phyloP scores from a whole-genome alignment of 371 early-diverging fungal species.

The Batkoa obscura region DNA sequence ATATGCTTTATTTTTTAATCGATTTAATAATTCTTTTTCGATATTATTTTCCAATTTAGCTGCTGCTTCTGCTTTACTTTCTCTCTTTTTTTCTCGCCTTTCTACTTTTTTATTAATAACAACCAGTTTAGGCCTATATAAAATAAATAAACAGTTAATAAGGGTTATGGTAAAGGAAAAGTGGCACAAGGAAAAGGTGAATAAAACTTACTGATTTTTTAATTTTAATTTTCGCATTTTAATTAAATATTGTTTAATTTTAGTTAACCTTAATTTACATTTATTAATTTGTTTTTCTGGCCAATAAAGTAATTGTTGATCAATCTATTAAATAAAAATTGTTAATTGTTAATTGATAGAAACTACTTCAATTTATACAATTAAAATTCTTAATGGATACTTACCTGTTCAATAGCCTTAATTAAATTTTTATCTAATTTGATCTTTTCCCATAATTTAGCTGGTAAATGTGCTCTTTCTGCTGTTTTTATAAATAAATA shows the following conservation, averaged over 20 bases:
- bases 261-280: constrained; percentile 96
- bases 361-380: too few relatives aligned
- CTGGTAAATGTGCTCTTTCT: constrained; percentile 91
- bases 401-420: constrained; percentile 67
- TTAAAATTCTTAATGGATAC: background rate
- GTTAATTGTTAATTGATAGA: background rate
- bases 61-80: constrained; percentile 83
- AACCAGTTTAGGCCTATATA: constrained; percentile 49
- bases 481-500: constrained; percentile 94
- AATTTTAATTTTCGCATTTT: constrained; percentile 81
- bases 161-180: too few relatives aligned
- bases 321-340: constrained; percentile 36
- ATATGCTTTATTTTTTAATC: constrained; percentile 84
- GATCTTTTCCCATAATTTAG: constrained; percentile 89
- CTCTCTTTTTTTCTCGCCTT: constrained; percentile 76
- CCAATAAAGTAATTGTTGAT: constrained; percentile 85
- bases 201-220: constrained; percentile 41
- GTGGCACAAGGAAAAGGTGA: background rate
- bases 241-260: constrained; percentile 91
- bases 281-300: constrained; percentile 83
- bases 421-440: constrained; percentile 85
- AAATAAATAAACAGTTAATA: too few relatives aligned
- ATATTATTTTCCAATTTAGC: constrained; percentile 90
- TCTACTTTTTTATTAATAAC: constrained; percentile 89
- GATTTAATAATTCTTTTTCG: constrained; percentile 91